Evolutionary conservation across 179 eudicot species (phyloP), one percentile per base, ranked within the genome.

Genomic region (Patellifolia procumbens): DNA sequence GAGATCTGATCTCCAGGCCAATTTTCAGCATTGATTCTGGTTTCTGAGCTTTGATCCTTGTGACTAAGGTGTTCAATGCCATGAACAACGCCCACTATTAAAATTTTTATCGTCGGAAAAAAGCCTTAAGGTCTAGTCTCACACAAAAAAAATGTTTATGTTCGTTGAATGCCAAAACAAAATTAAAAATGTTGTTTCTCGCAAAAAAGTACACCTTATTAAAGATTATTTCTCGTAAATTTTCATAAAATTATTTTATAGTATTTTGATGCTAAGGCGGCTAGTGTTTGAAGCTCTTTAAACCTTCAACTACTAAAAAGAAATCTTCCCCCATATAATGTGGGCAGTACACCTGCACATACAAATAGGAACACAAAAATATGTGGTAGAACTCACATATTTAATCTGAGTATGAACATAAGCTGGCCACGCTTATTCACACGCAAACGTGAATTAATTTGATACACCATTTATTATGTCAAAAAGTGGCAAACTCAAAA

Each of bases 371-470:
- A 17, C 39, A 28, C 35, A 62, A 17, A 64, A 64, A 37, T 15
- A 64, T 64, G 0, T 35, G 16, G 13, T 6, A 65, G 34, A 45
- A 37, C 48, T 37, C n/a, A 34, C 37, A 39, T 20, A 17, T 31
- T 16, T 3, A 7, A 35, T 7, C 29, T 9, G 8, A 16, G 35
- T 63, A 19, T 63, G 43, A 65, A 37, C 69, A 65, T 63, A 32
- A 63, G 17, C 24, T 63, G 45, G 60, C 22, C 66, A 62, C 39
- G 22, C 5, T n/a, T n/a, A 42, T 43, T 67, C 31, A 67, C 72
- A 68, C 72, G 72, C 53, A 68, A 68, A 24, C 72, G 72, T 24
- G 34, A 68, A 68, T 24, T 24, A 12, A 68, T 11, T 24, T 22
- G 34, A 43, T 42, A 67, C 37, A 26, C 32, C 22, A 42, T 45